Base-by-base conservation (phyloP, 202 grass and related monocot species). In the Dendrocalamus latiflorus region DNA sequence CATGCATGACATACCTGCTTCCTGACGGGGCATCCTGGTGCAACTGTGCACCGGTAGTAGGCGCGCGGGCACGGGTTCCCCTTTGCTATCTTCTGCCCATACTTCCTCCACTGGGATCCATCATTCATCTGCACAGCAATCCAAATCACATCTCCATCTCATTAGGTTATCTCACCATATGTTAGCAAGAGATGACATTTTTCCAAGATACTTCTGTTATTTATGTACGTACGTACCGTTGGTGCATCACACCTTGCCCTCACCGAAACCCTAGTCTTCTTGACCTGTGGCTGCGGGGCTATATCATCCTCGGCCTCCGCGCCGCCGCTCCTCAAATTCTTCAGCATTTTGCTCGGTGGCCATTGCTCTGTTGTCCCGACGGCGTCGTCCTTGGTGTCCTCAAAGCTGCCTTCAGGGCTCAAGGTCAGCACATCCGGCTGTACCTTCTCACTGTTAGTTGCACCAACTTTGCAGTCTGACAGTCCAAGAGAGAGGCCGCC, bases 61-160 rank as follows among this genome's bases (percentile, higher is more conserved):
- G 96, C 93, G 6, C 96, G 89, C 0, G 93, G 96, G 48, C 93
- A 99, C 0, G 96, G 93, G 87, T 99, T 99, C 59, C 93, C 96
- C 83, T 99, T 99, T 0, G 96, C 42, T 80, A 88, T 86, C 78
- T 99, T 99, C 45, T 99, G 96, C 6, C 96, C 96, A 37, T 99
- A 99, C 83, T 99, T 99, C 33, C 96, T 99, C 96, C 96, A 99
- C 38, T 99, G 89, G 67, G 93, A 99, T 21, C 96, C 96, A 38
- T 99, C 96, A 28, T 89, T 90, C 93, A 99, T 95, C 96, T 98
- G 61, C 20, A 67, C 24, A 26, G 36, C 45, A 45, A 78, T 36
- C 5, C 38, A 71, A 16, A 84, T 8, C 60, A 38, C 41, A 17
- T 36, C 51, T 18, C 16, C 41, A 65, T 30, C 26, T 45, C 56